Conservation (phyloP, 768 basidiomycete genomes). For the Tylopilus felleus region DNA sequence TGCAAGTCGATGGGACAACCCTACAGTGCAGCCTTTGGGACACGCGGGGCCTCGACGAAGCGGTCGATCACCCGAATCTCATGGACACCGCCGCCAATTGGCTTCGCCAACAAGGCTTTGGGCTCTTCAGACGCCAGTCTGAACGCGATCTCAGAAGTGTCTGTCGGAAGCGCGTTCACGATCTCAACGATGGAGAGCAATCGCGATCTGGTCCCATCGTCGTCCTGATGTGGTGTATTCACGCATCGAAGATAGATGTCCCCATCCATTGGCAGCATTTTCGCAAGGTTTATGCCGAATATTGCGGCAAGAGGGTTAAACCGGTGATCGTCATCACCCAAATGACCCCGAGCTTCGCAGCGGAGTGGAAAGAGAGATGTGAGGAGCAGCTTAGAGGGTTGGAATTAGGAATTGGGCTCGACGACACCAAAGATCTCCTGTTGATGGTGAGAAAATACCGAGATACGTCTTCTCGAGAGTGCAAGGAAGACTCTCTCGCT, state of each 20-base stretch:
- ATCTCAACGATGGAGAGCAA: slow-evolving; percentile 8
- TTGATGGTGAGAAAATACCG: slow-evolving; percentile 17
- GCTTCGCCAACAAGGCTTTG: slow-evolving; percentile 22
- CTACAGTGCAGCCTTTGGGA: slow-evolving; percentile 23
- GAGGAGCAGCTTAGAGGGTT: slow-evolving; percentile 13
- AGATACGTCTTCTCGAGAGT: slow-evolving; percentile 16
- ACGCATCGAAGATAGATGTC: slow-evolving; percentile 28
- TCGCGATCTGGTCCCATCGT: slow-evolving; percentile 5
- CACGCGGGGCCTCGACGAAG: slow-evolving; percentile 28
- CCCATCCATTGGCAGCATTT: slow-evolving; percentile 26
- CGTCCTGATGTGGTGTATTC: slow-evolving; percentile 29
- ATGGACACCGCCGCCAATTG: slow-evolving; percentile 18
- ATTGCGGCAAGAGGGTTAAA: slow-evolving; percentile 22
- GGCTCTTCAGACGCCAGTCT: slow-evolving; percentile 12
- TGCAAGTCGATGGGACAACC: slow-evolving; percentile 2
- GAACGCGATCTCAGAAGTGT: slow-evolving; percentile 23
- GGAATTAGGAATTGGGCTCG: slow-evolving; percentile 4
- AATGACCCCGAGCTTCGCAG: slow-evolving; percentile 16
- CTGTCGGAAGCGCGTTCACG: slow-evolving; percentile 17
- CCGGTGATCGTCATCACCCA: slow-evolving; percentile 27
- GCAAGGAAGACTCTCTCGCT: slow-evolving; percentile 15
- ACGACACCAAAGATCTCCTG: not conserved
- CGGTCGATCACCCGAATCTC: slow-evolving; percentile 20
- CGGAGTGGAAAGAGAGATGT: slow-evolving; percentile 20
- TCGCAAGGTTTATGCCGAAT: slow-evolving; percentile 26